phyloP scores from a whole-genome alignment of 257 asterid genomes.

The Salvia rosmarinus region DNA sequence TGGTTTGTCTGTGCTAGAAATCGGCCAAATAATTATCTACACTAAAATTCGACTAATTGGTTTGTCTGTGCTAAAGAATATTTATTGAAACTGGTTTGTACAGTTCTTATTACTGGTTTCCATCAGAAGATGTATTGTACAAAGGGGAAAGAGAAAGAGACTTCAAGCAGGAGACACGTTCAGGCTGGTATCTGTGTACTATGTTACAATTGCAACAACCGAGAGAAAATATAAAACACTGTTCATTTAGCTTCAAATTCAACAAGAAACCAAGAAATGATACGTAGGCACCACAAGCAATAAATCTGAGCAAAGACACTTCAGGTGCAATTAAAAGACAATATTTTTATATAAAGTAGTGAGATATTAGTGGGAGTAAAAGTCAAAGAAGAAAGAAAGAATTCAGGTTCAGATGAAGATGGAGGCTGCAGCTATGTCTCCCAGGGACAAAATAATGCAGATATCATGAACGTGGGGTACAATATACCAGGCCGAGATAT shows the following conservation, averaged over 20 bases:
- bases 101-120: background rate
- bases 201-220: background rate
- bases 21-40: background rate
- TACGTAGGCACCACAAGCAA: background rate
- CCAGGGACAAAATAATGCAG: too few species aligned
- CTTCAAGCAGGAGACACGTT: background rate
- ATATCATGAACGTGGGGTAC: too few species aligned
- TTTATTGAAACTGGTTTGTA: background rate
- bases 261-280: background rate
- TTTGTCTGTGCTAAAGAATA: background rate
- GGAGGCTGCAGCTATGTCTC: background rate
- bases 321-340: slow-evolving; percentile 1
- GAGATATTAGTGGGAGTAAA: background rate
- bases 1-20: too few species aligned
- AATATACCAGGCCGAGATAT: too few species aligned
- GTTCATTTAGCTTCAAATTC: background rate
- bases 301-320: slow-evolving; percentile 10
- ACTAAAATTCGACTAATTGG: background rate
- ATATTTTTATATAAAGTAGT: background rate
- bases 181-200: background rate
- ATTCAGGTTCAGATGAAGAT: background rate
- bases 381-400: background rate
- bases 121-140: background rate
- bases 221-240: background rate
- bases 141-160: background rate